Evolutionary conservation across 1,139 yeast species (phyloP), one percentile per base, ranked within the genome.

Genomic region (Suhomyces panamericanus): DNA sequence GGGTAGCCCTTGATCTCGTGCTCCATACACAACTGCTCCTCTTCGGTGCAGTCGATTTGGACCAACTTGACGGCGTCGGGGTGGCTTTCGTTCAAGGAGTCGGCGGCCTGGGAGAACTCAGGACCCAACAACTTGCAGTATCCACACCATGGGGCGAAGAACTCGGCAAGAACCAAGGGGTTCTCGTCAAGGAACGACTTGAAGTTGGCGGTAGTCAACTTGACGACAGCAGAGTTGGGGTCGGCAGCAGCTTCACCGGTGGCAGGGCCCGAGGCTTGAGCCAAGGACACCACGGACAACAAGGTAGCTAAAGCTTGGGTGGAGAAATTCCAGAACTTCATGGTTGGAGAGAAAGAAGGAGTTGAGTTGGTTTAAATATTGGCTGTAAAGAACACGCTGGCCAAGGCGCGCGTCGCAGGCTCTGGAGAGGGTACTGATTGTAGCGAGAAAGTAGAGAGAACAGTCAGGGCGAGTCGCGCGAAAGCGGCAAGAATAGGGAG

Each of bases 111-210:
- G 55, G 86, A 80, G 63, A 80, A 91, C 68, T 93, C 93, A 42
- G 99, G 99, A 17, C 93, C 98, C 55, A 93, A 77, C 49, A 81
- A 81, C 77, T 93, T 90, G 78, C 99, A 93, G 73, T 93, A 96
- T 17, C 99, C 99, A 77, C 99, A 93, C 99, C 99, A 93, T 63
- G 99, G 98, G 27, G 99, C 99, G 66, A 83, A 93, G 74, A 93
- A 93, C 74, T 93, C 98, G 32, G 96, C 93, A 56, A 93, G 76
- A 22, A 90, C 95, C 57, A 91, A 75, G 28, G 91, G 86, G 69
- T 90, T 85, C 46, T 78, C 81, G 38, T 71, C 70, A 51, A 93
- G 69, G 66, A 87, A 89, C 20, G 76, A 67, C 50, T 80, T 78
- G 66, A 87, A 93, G 40, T 58, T 64, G 35, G 74, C 80, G 20